Conservation (phyloP, 495 filamentous ascomycete genomes). For the Xylona heveae region DNA sequence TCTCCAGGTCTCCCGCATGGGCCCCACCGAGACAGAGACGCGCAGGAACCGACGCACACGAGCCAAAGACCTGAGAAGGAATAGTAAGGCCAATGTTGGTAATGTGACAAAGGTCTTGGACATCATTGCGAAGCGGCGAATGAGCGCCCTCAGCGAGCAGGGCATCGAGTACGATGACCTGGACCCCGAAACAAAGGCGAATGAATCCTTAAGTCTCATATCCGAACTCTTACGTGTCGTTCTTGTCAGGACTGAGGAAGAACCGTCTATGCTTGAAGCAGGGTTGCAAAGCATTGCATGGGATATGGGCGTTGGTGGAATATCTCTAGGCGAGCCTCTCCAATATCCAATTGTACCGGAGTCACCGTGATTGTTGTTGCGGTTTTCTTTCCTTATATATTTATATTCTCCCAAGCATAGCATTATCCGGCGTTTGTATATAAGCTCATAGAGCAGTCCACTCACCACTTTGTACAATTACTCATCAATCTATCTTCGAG, state of each 20-base stretch:
- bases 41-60: constrained; percentile 10
- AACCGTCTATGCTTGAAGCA: background rate
- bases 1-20: constrained; percentile 25
- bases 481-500: too few relatives aligned
- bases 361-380: too few relatives aligned
- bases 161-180: constrained; percentile 15
- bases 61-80: constrained; percentile 5
- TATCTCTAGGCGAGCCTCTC: too few relatives aligned
- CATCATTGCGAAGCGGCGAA: constrained; percentile 12
- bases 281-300: constrained; percentile 2
- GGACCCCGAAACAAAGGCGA: constrained; percentile 18
- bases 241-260: constrained; percentile 4
- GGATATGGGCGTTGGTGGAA: constrained; percentile 6
- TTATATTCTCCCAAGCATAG: too few relatives aligned
- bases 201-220: constrained; percentile 29
- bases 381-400: too few relatives aligned
- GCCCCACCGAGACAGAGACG: constrained; percentile 7
- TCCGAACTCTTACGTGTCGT: constrained; percentile 26
- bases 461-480: too few relatives aligned
- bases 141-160: constrained; percentile 7
- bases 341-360: too few relatives aligned
- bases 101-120: constrained; percentile 12
- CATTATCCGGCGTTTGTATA: too few relatives aligned
- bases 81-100: constrained; percentile 9
- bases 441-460: too few relatives aligned